Evolutionary conservation across 1,139 yeast species (phyloP), one percentile per base, ranked within the genome.

Genomic region (Meyerozyma athensensis): DNA sequence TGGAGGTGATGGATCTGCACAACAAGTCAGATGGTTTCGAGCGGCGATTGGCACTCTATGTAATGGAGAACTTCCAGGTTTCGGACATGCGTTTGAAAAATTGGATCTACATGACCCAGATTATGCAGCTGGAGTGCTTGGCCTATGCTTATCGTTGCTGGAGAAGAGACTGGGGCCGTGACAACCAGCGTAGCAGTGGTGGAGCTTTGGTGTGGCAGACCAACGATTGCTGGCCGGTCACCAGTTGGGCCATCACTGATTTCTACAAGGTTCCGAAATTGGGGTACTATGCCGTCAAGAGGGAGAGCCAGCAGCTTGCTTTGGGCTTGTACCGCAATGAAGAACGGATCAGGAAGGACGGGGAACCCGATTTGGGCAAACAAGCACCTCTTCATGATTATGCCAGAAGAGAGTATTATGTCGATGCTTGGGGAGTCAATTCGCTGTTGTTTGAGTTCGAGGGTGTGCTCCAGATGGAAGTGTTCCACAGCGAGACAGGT

Each of bases 191-290:
- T 37, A 55, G 59, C 38, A 47, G 50, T 33, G 72, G 72, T 10
- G 76, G 76, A 0, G 65, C 68, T 2, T 48, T 71, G 26, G 75
- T 72, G 5, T 72, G 78, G 78, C 78, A 72, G 48, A 51, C 68
- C 18, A 71, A 72, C 41, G 78, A 72, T 47, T 72, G 77, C 46
- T 72, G 75, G 74, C 77, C 77, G 3, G 70, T 60, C 7, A 57
- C 73, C 3, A 59, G 69, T 17, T 72, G 78, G 78, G 58, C 76
- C 1, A 53, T 70, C 21, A 53, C 65, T 24, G 78, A 72, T 47
- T 68, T 54, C 48, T 61, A 54, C 39, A 47, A 49, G 18, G 50
- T 61, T 12, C 74, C 74, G 6, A 72, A 72, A 49, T 50, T 72
- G 38, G 68, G 71, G 0, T 72, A 61, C 47, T 72, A 65, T 44